A percentile compares a stretch with the other conserved stretches of the same genome.
phyloP scores from a whole-genome alignment of 116 monocot genomes.

The Phalaenopsis hybrid region DNA sequence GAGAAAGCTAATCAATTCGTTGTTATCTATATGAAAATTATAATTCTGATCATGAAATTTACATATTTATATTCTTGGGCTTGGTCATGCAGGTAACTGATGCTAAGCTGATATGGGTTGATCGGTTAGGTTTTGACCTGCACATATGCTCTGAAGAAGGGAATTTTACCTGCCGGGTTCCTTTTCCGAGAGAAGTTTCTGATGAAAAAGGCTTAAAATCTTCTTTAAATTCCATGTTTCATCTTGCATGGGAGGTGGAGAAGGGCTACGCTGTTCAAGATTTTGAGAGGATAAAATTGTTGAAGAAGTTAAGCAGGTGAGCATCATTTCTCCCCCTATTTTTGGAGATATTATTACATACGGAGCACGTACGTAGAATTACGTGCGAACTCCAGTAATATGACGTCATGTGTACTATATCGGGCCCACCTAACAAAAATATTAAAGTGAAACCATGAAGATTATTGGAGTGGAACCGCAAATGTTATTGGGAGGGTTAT shows the following conservation, averaged over 20 bases:
- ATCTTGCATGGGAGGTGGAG: constrained; percentile 93
- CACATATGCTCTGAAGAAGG: constrained; percentile 40
- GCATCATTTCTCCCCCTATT: not conserved
- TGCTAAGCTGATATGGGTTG: constrained; percentile 83
- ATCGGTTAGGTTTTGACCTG: constrained; percentile 78
- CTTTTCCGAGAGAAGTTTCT: constrained; percentile 74
- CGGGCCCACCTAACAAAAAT: no score
- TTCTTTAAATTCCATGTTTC: constrained; percentile 86
- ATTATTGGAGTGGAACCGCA: no score
- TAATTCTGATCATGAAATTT: no score
- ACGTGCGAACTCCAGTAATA: no score
- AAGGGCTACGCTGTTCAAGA: constrained; percentile 54
- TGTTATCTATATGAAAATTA: no score
- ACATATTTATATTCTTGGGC: no score
- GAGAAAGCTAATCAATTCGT: no score
- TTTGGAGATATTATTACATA: no score
- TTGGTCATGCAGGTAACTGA: constrained; percentile 37
- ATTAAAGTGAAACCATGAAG: no score
- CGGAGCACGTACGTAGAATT: no score
- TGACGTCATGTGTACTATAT: no score
- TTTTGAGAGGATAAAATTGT: constrained; percentile 54
- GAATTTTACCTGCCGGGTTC: constrained; percentile 58
- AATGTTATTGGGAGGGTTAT: no score
- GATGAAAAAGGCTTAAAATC: constrained; percentile 90
- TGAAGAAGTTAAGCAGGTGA: constrained; percentile 58